Evolutionary conservation across 2,329 filamentous ascomycete genomes (phyloP), one percentile per base, ranked within the genome.

Genomic region (Sporothrix sp.): DNA sequence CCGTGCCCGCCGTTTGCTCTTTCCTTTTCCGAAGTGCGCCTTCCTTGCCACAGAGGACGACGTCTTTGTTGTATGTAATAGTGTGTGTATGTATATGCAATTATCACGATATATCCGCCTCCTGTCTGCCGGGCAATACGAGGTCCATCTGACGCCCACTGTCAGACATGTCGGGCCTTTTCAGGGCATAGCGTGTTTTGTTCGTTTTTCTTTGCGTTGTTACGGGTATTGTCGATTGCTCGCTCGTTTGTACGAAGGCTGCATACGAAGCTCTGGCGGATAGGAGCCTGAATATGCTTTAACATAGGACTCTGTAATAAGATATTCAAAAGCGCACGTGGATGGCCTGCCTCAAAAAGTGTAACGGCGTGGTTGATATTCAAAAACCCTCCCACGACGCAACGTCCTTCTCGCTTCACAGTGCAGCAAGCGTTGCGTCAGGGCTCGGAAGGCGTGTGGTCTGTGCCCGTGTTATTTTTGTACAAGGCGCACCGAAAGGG

Each of bases 91-190:
- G 21, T 25, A 43, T 28, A 33, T 18, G 13, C 32, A 45, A 35
- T 18, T 10, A 28, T 28, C 6, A 28, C 6, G 25, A 28, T 28
- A n/a, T 28, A 5, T 28, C 6, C 25, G 10, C 5, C 5, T 10
- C 5, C 25, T 28, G 25, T 14, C 28, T 45, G 20, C 9, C 28
- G 4, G 18, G 32, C 30, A 28, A 13, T 33, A 45, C 13, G 28
- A 35, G 27, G 3, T 23, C 28, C 42, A 45, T 45, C 42, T 45
- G 42, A 45, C 42, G 30, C 13, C 28, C 18, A 45, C 23, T 45
- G 42, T 45, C 4, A 45, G 42, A 45, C 33, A 45, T 36, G 20
- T 46, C 43, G 32, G 43, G 43, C 43, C 43, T 46, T 46, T 46
- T 45, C 14, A 33, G 42, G 7, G 14, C 27, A 20, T 45, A 45